A percentile compares a stretch with the other conserved stretches of the same genome.
These are phyloP conservation scores for Cyberlindnera mississippiensis DNA, from an alignment of 805 yeast genomes.

Conservation along the genomic window DNA sequence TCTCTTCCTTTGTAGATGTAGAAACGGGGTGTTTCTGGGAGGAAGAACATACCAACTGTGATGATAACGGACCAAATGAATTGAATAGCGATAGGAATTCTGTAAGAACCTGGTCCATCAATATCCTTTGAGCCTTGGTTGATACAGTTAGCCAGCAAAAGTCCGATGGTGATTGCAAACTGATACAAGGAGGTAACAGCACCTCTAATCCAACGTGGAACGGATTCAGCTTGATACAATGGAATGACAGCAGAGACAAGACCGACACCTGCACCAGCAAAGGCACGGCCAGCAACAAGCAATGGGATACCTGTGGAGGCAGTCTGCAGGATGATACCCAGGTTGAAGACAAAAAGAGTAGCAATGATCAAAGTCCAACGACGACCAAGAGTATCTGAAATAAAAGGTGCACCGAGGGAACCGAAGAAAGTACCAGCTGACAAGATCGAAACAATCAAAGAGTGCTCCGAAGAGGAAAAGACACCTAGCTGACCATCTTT, in stretches of 20 bases:
- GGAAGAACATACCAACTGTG: constrained; percentile 55
- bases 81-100: constrained; percentile 73
- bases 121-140: constrained; percentile 62
- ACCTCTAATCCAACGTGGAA: constrained; percentile 78
- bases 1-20: constrained; percentile 52
- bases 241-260: constrained; percentile 69
- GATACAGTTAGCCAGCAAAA: constrained; percentile 64
- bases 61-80: constrained; percentile 65
- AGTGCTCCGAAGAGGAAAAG: constrained; percentile 46
- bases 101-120: constrained; percentile 53
- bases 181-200: constrained; percentile 74
- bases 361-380: constrained; percentile 41
- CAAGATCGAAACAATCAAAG: constrained; percentile 67
- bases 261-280: constrained; percentile 75
- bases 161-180: constrained; percentile 68
- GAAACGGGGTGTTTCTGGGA: constrained; percentile 79
- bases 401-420: constrained; percentile 56
- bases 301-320: constrained; percentile 43
- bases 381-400: constrained; percentile 54
- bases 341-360: constrained; percentile 44
- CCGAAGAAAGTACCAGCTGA: constrained; percentile 72
- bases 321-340: constrained; percentile 51
- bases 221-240: constrained; percentile 73
- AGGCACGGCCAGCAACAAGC: constrained; percentile 62
- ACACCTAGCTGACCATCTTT: constrained; percentile 33